A percentile compares a stretch with the other conserved stretches of the same genome.
Conservation (phyloP, 164 flowering plant genomes). For the Magnolia officinalis region DNA sequence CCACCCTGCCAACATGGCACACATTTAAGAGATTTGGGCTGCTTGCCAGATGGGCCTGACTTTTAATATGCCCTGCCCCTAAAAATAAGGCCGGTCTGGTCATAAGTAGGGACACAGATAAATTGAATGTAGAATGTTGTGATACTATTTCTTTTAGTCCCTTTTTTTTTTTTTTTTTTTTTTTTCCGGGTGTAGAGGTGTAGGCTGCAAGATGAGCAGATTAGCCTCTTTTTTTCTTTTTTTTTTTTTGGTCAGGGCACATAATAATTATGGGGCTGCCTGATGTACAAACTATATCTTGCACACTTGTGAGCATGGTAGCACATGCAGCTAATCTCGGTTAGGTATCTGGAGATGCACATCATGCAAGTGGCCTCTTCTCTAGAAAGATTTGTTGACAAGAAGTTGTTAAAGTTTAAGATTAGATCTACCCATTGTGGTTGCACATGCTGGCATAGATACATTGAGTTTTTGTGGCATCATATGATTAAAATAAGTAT, state of each 20-base stretch:
- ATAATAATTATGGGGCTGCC: too few species aligned
- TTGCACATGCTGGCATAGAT: neutral
- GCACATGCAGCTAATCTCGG: neutral
- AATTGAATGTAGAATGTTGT: too few species aligned
- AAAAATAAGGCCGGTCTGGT: too few species aligned
- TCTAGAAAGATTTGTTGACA: neutral
- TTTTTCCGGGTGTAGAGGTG: too few species aligned
- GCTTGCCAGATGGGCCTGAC: neutral
- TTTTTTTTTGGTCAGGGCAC: too few species aligned
- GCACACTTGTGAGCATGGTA: neutral
- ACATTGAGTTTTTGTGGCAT: neutral
- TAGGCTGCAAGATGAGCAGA: too few species aligned
- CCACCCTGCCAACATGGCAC: neutral
- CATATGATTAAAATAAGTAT: conserved; percentile 8
- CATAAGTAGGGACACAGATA: too few species aligned
- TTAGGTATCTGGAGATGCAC: neutral
- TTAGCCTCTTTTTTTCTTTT: too few species aligned
- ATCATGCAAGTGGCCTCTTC: neutral
- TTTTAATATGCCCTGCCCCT: too few species aligned
- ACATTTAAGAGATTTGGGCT: neutral
- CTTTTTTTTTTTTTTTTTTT: too few species aligned
- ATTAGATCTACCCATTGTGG: neutral
- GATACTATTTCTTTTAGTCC: too few species aligned
- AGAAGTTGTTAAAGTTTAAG: neutral
- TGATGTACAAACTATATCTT: too few species aligned